phyloP scores from a whole-genome alignment of 1,139 yeast genomes.

The Ashbya aceris region DNA sequence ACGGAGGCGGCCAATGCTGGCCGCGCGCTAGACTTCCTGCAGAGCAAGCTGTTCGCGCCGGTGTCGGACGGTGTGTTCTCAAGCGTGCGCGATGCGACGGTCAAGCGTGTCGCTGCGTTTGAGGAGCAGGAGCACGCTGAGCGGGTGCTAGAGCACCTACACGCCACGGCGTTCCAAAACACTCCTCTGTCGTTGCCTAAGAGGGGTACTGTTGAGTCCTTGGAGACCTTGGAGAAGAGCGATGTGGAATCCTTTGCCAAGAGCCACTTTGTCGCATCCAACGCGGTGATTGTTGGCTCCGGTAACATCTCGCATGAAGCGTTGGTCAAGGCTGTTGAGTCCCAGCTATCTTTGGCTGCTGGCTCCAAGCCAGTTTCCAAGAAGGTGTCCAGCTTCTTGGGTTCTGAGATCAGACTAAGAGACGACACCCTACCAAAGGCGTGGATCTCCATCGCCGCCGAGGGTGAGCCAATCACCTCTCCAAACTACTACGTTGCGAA shows the following conservation, averaged over 20 bases:
- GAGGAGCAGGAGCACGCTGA: constrained; percentile 31
- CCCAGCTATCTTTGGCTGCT: constrained; percentile 36
- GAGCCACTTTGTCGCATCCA: constrained; percentile 50
- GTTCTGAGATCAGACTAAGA: constrained; percentile 80
- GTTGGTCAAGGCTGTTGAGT: constrained; percentile 55
- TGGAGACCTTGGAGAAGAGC: constrained; percentile 45
- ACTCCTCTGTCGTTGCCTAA: constrained; percentile 69
- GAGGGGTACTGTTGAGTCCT: constrained; percentile 59
- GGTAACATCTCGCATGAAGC: constrained; percentile 66
- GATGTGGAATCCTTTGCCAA: constrained; percentile 52
- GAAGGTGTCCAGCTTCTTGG: constrained; percentile 50
- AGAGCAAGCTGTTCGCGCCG: constrained; percentile 24
- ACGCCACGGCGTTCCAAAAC: constrained; percentile 77
- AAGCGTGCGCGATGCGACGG: constrained; percentile 32
- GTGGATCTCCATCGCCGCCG: constrained; percentile 62
- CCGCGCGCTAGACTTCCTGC: constrained; percentile 32
- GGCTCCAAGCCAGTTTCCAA: constrained; percentile 44
- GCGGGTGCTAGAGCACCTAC: constrained; percentile 60
- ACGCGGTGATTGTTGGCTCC: constrained; percentile 60
- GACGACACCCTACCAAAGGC: constrained; percentile 80
- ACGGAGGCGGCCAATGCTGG: constrained; percentile 40
- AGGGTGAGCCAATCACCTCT: constrained; percentile 56
- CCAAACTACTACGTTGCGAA: constrained; percentile 60
- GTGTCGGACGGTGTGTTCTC: constrained; percentile 25
- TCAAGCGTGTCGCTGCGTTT: constrained; percentile 32